phyloP scores from a whole-genome alignment of 306 rosid species.

The Prunus dulcis region DNA sequence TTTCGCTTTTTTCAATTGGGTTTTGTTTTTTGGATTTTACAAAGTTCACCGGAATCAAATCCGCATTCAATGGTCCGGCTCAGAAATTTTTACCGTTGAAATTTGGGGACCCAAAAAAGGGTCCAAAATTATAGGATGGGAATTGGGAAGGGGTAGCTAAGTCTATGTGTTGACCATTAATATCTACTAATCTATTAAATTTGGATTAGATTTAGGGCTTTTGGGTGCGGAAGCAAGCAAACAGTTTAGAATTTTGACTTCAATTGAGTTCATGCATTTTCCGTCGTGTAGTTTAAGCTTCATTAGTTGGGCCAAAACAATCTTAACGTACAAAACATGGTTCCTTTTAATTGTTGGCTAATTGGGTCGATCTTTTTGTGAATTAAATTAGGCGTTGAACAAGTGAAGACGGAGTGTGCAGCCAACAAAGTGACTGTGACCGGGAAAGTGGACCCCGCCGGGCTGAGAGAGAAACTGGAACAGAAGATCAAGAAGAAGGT shows the following conservation, averaged over 20 bases:
- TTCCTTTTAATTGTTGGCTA: neutral
- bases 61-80: neutral
- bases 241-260: neutral
- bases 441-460: constrained; percentile 58
- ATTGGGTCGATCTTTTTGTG: neutral
- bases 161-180: neutral
- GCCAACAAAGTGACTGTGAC: constrained; percentile 58
- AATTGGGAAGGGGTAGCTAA: neutral
- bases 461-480: constrained; percentile 46
- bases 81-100: neutral
- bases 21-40: neutral
- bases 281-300: neutral
- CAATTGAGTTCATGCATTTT: neutral
- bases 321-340: constrained; percentile 6
- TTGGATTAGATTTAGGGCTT: neutral
- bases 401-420: constrained; percentile 49
- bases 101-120: neutral
- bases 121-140: neutral
- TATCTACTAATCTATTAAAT: neutral
- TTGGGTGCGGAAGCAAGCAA: neutral
- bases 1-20: neutral
- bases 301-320: neutral
- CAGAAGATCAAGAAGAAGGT: constrained; percentile 66
- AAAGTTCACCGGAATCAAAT: neutral
- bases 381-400: constrained; percentile 54